phyloP scores from a whole-genome alignment of 768 basidiomycete genomes.

The Lactifluus volemus region DNA sequence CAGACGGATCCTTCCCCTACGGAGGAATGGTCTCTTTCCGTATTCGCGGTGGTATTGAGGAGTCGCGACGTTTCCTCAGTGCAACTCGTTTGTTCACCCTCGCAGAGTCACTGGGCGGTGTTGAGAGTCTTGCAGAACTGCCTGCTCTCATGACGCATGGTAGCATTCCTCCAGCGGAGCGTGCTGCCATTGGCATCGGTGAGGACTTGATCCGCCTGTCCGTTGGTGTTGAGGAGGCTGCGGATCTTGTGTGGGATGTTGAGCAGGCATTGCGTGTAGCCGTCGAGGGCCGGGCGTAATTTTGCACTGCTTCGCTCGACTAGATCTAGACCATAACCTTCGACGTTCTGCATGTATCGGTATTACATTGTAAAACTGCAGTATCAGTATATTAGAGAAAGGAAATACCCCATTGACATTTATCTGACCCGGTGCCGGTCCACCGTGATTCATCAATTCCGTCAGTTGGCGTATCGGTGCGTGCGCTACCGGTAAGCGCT shows the following conservation, averaged over 20 bases:
- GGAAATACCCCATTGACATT: background rate
- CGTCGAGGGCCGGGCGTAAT: background rate
- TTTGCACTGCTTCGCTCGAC: background rate
- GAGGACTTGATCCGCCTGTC: constrained; percentile 70
- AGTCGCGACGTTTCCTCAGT: constrained; percentile 62
- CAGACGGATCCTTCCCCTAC: constrained; percentile 64
- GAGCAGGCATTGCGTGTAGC: constrained; percentile 51
- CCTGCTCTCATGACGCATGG: constrained; percentile 89
- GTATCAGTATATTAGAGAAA: background rate
- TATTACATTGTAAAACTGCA: background rate
- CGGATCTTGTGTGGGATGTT: constrained; percentile 72
- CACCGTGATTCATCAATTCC: no score
- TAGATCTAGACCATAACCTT: background rate
- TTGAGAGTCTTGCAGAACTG: constrained; percentile 84
- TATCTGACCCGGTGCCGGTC: background rate
- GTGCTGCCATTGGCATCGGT: constrained; percentile 65
- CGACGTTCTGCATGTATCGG: background rate
- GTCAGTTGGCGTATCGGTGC: background rate
- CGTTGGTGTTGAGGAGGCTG: constrained; percentile 82
- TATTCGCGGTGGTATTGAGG: constrained; percentile 40
- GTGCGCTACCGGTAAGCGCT: no score
- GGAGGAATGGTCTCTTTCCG: constrained; percentile 84
- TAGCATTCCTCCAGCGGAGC: constrained; percentile 58
- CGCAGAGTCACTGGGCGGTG: constrained; percentile 86
- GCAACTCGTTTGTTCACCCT: constrained; percentile 61